Evolutionary conservation across 352 stramenopile species (phyloP).

Genomic region (Phytopythium helicoides): DNA sequence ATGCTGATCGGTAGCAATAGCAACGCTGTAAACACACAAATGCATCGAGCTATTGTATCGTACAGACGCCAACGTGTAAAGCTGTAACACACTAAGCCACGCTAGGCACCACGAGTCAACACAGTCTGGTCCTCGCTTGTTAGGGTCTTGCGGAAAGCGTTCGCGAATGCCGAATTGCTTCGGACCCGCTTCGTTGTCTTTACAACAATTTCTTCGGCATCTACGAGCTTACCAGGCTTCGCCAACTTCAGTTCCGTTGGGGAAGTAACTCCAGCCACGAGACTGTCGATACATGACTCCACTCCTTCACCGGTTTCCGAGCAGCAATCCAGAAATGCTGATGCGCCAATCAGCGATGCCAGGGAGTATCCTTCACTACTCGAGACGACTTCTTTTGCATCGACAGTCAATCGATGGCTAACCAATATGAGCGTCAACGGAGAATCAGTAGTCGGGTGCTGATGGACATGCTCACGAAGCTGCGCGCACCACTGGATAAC

Average conservation of each 20-base stretch:
- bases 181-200: neutral
- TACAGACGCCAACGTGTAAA: no score
- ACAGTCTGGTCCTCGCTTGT: no score
- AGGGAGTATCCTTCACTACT: conserved; percentile 20
- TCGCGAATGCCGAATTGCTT: neutral
- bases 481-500: conserved; percentile 30
- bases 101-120: no score
- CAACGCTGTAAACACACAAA: no score
- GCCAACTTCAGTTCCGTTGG: neutral
- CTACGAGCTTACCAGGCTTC: no score
- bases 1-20: no score
- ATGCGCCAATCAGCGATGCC: conserved; percentile 14
- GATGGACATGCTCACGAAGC: conserved; percentile 13
- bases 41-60: no score
- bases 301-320: conserved; percentile 10
- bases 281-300: conserved; percentile 1
- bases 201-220: no score
- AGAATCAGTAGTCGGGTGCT: neutral
- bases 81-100: no score
- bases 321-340: conserved; percentile 24
- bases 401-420: conserved; percentile 17
- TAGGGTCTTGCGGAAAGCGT: neutral
- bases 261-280: neutral
- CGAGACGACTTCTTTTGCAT: conserved; percentile 6
- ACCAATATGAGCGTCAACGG: conserved; percentile 34